Evolutionary conservation across 1,139 yeast genomes (phyloP), one percentile per base, ranked within the genome.

Genomic region (Debaryomyces sp.): DNA sequence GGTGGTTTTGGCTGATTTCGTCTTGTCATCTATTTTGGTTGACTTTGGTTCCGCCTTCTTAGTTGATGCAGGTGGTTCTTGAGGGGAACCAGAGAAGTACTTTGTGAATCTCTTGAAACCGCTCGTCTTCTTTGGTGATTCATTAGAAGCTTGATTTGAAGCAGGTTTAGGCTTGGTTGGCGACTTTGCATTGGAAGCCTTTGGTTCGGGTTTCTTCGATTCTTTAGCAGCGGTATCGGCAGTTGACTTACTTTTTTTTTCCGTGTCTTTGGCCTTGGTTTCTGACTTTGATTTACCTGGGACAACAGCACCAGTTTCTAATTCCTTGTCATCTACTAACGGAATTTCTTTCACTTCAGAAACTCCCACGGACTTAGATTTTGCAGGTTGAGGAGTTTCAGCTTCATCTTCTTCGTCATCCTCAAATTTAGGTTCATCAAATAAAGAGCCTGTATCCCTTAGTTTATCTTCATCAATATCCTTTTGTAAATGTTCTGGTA

Each of bases 401-500:
- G 51, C 64, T 13, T 44, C 54, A 29, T 61, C 56, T 48, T 58
- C 61, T 46, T 63, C 68, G 44, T 60, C 64, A 21, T 63, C 68
- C 6, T 50, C 38, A 22, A 15, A 24, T 12, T 7, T 17, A 34
- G 45, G 38, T n/a, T 35, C 69, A 3, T 76, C 61, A 50, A 76
- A 75, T 23, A 76, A 60, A 0, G 78, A 72, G 1, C 74, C 67
- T 24, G 77, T 71, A 54, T 77, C 81, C 43, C 66, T 66, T 40
- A 75, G 61, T 53, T 68, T 70, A 48, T 61, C 61, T 54, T 77
- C 82, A 50, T 73, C 62, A 22, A 81, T 62, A 5, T 75, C 77
- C 42, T 62, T 61, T 52, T 68, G 71, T 58, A 81, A 69, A 62
- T 81, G 85, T 45, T 77, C 82, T 12, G 86, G 86, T 54, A 80